Base-by-base conservation (phyloP, 352 stramenopile genomes). In the Globisporangium splendens region DNA sequence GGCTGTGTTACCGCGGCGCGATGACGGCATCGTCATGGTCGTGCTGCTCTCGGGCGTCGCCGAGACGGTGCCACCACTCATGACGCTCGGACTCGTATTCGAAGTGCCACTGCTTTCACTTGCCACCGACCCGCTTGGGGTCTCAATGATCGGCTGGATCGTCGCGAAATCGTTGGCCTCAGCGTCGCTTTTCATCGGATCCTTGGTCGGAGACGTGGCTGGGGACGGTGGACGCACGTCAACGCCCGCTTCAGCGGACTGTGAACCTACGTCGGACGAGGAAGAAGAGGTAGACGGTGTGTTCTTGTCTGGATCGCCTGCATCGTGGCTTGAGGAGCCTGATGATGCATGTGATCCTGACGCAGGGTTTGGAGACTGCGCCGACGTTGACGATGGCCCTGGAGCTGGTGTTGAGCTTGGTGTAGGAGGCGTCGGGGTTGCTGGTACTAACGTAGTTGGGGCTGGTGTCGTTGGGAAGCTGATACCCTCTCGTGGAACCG, bases 91-190 rank as follows among this genome's bases (percentile, higher is more conserved):
- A 42, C 38, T 55, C 14, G 44, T 3, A 6, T 7, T 35, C 0
- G 24, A 28, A 20, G 41, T 0, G 1, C 11, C 4, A 15, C 4
- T 15, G 35, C 44, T 50, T 11, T 38, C 17, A 18, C 31, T 21
- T 8, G 35, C 20, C 18, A 56, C 13, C 10, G 59, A 60, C 38
- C 49, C 42, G 42, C 20, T 54, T 8, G 58, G 43, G 4, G 51
- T 50, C 13, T 50, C 52, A 18, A 53, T 49, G 48, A 66, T 66
- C 6, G 60, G 60, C 39, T 8, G 15, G 13, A 66, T 28, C 3
- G 60, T 66, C 49, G 48, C 60, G n/a, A 66, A 66, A 39, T 66
- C 60, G 41, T 66, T 61, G 14, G 49, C 59, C n/a, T 54, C 51
- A 20, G 38, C 31, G 43, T 54, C 22, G 50, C 57, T 51, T 15